phyloP scores from a whole-genome alignment of 306 rosid genomes.

The Albizia julibrissin region DNA sequence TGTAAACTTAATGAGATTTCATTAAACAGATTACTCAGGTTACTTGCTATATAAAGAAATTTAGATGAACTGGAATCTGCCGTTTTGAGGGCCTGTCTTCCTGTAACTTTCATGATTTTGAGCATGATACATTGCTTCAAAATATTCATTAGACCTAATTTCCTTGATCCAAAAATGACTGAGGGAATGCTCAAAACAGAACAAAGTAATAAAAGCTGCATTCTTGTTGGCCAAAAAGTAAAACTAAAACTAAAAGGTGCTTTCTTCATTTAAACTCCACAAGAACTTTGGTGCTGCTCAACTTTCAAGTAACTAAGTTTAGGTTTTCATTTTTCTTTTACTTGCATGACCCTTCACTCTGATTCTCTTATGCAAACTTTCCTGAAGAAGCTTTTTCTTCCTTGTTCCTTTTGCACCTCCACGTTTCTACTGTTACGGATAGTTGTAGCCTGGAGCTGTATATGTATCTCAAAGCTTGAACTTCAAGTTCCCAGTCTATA shows the following conservation, averaged over 20 bases:
- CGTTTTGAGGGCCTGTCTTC: not conserved
- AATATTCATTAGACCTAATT: not conserved
- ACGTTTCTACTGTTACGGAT: constrained; percentile 23
- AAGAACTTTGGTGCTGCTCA: not conserved
- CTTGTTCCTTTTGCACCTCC: constrained; percentile 14
- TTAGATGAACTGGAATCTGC: not conserved
- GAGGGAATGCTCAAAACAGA: not conserved
- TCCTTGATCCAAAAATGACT: not conserved
- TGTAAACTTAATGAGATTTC: constrained; percentile 1
- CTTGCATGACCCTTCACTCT: not conserved
- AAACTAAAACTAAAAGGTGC: not conserved
- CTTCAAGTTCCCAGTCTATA: constrained; percentile 72
- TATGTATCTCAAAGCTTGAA: constrained; percentile 80
- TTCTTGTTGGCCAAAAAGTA: not conserved
- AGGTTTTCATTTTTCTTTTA: not conserved
- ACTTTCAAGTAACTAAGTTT: not conserved
- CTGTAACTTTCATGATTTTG: not conserved
- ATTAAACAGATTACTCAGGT: constrained; percentile 15
- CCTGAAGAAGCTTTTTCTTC: constrained; percentile 6
- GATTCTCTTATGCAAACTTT: constrained; percentile 2
- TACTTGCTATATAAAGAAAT: not conserved
- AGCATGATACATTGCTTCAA: not conserved
- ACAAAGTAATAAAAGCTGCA: not conserved
- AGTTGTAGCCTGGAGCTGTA: constrained; percentile 78
- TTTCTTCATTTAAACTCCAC: not conserved